phyloP scores from a whole-genome alignment of 352 stramenopile species.

The Globisporangium nagaii region DNA sequence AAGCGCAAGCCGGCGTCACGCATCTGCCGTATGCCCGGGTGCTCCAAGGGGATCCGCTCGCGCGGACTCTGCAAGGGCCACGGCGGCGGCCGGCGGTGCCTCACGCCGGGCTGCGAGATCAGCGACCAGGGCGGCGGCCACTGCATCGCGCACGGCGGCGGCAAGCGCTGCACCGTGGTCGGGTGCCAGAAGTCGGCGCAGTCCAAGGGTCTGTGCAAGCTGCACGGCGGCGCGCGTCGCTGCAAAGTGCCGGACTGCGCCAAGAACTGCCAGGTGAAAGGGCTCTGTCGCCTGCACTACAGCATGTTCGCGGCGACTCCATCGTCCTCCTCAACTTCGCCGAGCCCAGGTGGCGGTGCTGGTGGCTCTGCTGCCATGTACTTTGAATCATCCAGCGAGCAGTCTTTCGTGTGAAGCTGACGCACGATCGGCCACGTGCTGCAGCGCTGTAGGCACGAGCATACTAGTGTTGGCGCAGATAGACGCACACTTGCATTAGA shows the following conservation, averaged over 20 bases:
- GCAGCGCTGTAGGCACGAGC: too few relatives aligned
- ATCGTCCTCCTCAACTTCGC: too few relatives aligned
- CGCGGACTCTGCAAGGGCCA: slow-evolving; percentile 81
- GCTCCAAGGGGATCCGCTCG: slow-evolving; percentile 80
- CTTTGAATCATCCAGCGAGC: too few relatives aligned
- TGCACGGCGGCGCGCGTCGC: slow-evolving; percentile 71
- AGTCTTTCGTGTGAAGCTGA: too few relatives aligned
- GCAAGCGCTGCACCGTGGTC: too few relatives aligned
- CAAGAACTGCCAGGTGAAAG: slow-evolving; percentile 83
- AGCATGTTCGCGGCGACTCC: slow-evolving; percentile 29
- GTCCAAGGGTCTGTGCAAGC: slow-evolving; percentile 77
- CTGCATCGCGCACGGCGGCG: slow-evolving; percentile 82
- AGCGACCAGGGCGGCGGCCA: slow-evolving; percentile 82
- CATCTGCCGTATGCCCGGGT: slow-evolving; percentile 71
- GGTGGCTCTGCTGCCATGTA: too few relatives aligned
- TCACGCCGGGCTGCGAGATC: slow-evolving; percentile 72
- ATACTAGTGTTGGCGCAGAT: too few relatives aligned
- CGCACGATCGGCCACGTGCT: too few relatives aligned
- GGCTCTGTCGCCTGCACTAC: slow-evolving; percentile 71
- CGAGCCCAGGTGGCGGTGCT: too few relatives aligned
- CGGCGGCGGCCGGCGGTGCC: slow-evolving; percentile 73
- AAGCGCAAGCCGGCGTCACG: slow-evolving; percentile 57
- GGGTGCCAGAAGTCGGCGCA: slow-evolving; percentile 82
- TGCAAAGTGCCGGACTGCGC: slow-evolving; percentile 65
- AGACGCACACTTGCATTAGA: too few relatives aligned